These are phyloP conservation scores for Colletotrichum caudatum DNA, from an alignment of 2,329 filamentous ascomycete genomes.

Conservation along the genomic window DNA sequence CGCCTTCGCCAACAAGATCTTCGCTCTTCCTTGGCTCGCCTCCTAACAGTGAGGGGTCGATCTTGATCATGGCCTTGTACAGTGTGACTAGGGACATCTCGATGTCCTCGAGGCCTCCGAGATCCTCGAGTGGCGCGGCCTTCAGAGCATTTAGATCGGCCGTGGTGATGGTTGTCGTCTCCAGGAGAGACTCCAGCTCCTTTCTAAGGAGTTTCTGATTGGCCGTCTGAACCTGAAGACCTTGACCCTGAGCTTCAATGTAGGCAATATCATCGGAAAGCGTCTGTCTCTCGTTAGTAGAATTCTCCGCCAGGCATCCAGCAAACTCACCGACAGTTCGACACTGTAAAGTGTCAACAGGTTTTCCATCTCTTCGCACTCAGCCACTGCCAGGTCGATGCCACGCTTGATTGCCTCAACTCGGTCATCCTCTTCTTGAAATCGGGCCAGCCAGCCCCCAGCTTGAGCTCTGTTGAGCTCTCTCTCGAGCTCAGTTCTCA, in stretches of 20 bases:
- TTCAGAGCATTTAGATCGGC: slow-evolving; percentile 80
- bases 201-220: slow-evolving; percentile 95
- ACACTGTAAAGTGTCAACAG: slow-evolving; percentile 94
- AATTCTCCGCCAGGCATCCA: neutral
- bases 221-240: slow-evolving; percentile 94
- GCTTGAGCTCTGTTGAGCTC: slow-evolving; percentile 93
- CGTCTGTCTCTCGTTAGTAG: slow-evolving; percentile 68
- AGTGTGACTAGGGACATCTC: slow-evolving; percentile 83
- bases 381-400: slow-evolving; percentile 89
- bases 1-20: slow-evolving; percentile 59
- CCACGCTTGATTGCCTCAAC: slow-evolving; percentile 87
- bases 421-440: slow-evolving; percentile 88
- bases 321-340: slow-evolving; percentile 81
- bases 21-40: slow-evolving; percentile 62
- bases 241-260: slow-evolving; percentile 97
- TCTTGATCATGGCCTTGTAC: slow-evolving; percentile 93
- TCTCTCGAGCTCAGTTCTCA: slow-evolving; percentile 85
- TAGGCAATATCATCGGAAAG: slow-evolving; percentile 96
- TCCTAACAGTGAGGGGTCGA: slow-evolving; percentile 81
- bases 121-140: slow-evolving; percentile 77
- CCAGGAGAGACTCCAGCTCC: slow-evolving; percentile 88
- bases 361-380: slow-evolving; percentile 97
- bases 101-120: slow-evolving; percentile 79
- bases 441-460: slow-evolving; percentile 88
- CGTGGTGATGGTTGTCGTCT: slow-evolving; percentile 88